Evolutionary conservation across 2,329 filamentous ascomycete species (phyloP), one percentile per base, ranked within the genome.

Genomic region (Diaporthe citrichinensis): DNA sequence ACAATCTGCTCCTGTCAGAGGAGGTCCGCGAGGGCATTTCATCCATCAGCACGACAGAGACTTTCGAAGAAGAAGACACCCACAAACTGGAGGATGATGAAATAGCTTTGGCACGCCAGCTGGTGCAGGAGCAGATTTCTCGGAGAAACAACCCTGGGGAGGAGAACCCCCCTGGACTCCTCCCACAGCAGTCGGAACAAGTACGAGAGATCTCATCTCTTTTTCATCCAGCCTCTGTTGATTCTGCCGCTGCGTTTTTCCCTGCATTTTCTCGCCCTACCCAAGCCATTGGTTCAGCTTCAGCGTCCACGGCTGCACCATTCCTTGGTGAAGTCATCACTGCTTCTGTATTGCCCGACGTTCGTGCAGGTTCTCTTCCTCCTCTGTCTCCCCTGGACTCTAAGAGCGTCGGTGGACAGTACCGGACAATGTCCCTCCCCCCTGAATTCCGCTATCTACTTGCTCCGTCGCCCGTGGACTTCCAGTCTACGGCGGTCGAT

Each of bases 41-140:
- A 17, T 85, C 85, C 2, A 92, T 96, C 74, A 87, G 90, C 4
- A 89, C 92, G 53, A 94, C 92, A 0, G 93, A 96, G 78, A 93
- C 92, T 0, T 95, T 95, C 78, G 92, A 94, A 78, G 88, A 91
- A 78, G 92, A 95, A 77, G 92, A 94, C 14, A 73, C 58, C 1
- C 71, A 73, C 25, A 61, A 53, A n/a, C 46, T 73, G 25, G 46
- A 61, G 25, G 58, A 28, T 7, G 58, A 73, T 2, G 71, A 73
- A 14, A 51, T 65, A 9, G 58, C 34, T 20, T 15, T n/a, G 4
- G 71, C 71, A n/a, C 36, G 65, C 4, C 17, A 65, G 15, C n/a
- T 73, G 34, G 71, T 41, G 31, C 58, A 41, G 58, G 31, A 55
- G 14, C 36, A 39, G 14, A 55, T 55, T 12, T 61, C 58, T 34